A percentile compares a stretch with the other conserved stretches of the same genome.
phyloP scores from a whole-genome alignment of 2,329 filamentous ascomycete genomes.

The Fusarium buxicola region DNA sequence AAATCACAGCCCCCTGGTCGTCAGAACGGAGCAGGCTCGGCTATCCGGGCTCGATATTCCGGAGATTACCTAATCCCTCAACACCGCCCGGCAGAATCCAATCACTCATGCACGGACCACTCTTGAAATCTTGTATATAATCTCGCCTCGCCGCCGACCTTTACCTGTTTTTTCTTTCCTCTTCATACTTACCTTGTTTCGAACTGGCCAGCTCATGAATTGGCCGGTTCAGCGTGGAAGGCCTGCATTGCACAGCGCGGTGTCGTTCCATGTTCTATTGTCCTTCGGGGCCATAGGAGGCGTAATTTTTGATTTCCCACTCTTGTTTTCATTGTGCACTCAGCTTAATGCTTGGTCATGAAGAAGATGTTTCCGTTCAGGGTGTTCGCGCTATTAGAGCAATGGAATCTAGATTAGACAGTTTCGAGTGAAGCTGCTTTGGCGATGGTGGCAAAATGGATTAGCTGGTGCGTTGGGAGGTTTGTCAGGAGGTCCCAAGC shows the following conservation, averaged over 20 bases:
- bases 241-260: constrained; percentile 69
- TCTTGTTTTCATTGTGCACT: constrained; percentile 58
- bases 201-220: constrained; percentile 59
- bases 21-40: too few species aligned
- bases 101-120: constrained; percentile 23
- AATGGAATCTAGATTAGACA: too few species aligned
- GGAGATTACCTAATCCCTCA: neutral
- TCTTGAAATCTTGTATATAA: constrained; percentile 46
- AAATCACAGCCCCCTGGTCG: too few species aligned
- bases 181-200: constrained; percentile 68
- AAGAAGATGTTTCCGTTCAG: constrained; percentile 32
- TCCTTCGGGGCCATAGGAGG: constrained; percentile 66
- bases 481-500: too few species aligned
- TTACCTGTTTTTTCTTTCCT: constrained; percentile 52
- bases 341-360: constrained; percentile 52
- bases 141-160: neutral
- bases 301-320: constrained; percentile 64
- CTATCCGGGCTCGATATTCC: neutral
- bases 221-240: constrained; percentile 56
- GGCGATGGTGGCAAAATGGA: too few species aligned
- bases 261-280: constrained; percentile 62
- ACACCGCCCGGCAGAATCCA: constrained; percentile 10
- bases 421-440: too few species aligned
- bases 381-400: too few species aligned
- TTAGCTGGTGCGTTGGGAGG: too few species aligned